phyloP scores from a whole-genome alignment of 108 stramenopile genomes.

The Nitzschia putrida region DNA sequence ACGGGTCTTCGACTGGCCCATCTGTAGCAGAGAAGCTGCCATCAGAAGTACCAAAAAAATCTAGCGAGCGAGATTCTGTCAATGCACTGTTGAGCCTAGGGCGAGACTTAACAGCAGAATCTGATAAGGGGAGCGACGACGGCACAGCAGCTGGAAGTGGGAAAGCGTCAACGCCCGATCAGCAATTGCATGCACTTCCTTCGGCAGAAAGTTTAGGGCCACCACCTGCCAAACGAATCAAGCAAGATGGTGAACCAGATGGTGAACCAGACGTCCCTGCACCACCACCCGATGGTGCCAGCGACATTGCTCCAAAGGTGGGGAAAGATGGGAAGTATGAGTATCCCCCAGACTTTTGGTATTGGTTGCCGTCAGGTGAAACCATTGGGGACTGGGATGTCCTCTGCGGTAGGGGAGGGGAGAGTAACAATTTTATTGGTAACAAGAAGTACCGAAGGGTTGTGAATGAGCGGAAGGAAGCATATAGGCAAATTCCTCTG shows the following conservation, averaged over 20 bases:
- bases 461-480: constrained; percentile 29
- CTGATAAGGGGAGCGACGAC: neutral
- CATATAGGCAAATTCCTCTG: constrained; percentile 30
- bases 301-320: neutral
- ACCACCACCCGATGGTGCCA: neutral
- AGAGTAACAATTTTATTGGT: constrained; percentile 35
- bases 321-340: neutral
- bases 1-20: too few relatives aligned
- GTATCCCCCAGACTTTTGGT: constrained; percentile 33
- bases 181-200: neutral
- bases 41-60: neutral
- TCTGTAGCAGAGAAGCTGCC: too few relatives aligned
- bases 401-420: constrained; percentile 39
- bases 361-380: constrained; percentile 28
- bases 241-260: neutral
- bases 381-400: constrained; percentile 37
- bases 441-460: constrained; percentile 32
- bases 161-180: neutral
- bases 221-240: constrained; percentile 1
- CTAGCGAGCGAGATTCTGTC: constrained; percentile 18
- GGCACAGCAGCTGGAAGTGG: neutral
- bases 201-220: neutral
- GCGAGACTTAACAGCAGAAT: constrained; percentile 1
- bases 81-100: constrained; percentile 32
- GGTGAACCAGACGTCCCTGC: neutral